These are phyloP conservation scores for Chlamydomonas sp. DNA, from an alignment of 139 green algal genomes.

Conservation along the genomic window DNA sequence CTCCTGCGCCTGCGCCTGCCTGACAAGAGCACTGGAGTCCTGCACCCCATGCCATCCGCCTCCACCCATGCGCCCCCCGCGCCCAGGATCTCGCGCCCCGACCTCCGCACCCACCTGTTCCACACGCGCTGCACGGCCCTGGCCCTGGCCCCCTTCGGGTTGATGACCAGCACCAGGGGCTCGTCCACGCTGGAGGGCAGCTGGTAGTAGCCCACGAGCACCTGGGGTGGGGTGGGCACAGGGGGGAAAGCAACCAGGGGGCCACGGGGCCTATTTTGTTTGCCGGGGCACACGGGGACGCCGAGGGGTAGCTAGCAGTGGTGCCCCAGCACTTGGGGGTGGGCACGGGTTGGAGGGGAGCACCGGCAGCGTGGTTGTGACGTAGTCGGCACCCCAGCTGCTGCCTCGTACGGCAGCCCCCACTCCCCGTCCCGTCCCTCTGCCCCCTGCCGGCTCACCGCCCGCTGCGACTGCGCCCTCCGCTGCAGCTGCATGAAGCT, in stretches of 20 bases:
- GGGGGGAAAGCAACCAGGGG: neutral
- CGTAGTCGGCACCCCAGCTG: neutral
- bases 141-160: slow-evolving; percentile 40
- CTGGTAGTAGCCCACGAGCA: slow-evolving; percentile 65
- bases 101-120: neutral
- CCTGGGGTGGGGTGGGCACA: slow-evolving; percentile 22
- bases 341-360: too few species aligned
- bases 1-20: too few species aligned
- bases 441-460: neutral
- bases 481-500: slow-evolving; percentile 61
- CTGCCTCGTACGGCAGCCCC: neutral
- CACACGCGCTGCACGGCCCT: neutral
- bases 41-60: too few species aligned
- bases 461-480: neutral
- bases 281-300: too few species aligned
- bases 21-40: too few species aligned
- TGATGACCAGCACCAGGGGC: slow-evolving; percentile 51
- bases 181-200: slow-evolving; percentile 44
- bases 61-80: too few species aligned
- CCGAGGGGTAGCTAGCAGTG: neutral
- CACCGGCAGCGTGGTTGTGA: too few species aligned
- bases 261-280: neutral
- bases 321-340: too few species aligned
- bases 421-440: too few species aligned
- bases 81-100: too few species aligned